Evolutionary conservation across 371 early-diverging fungal species (phyloP).

Genomic region (Cladochytrium tenue): DNA sequence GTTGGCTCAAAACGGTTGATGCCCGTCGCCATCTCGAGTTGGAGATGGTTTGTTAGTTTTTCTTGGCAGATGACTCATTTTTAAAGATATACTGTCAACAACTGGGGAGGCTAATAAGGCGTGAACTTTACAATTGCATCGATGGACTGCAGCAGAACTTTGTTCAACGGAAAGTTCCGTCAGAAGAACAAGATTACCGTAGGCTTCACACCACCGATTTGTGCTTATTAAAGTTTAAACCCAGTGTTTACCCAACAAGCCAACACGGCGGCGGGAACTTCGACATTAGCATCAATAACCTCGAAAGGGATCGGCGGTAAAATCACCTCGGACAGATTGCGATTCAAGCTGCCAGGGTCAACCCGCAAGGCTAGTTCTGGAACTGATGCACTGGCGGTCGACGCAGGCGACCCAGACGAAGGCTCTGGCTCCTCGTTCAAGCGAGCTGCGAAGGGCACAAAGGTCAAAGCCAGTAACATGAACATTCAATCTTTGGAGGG

Average conservation of each 20-base stretch:
- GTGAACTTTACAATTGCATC: constrained; percentile 65
- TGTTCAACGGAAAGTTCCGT: constrained; percentile 23
- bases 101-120: constrained; percentile 58
- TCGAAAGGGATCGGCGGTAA: too few species aligned
- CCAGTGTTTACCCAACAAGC: constrained; percentile 30
- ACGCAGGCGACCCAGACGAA: too few species aligned
- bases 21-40: constrained; percentile 82
- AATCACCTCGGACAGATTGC: too few species aligned
- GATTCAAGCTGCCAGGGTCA: too few species aligned
- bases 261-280: too few species aligned
- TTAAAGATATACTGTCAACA: constrained; percentile 60
- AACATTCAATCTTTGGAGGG: constrained; percentile 34
- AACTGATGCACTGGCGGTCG: too few species aligned
- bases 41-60: constrained; percentile 61
- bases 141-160: constrained; percentile 43
- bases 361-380: too few species aligned
- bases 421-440: too few species aligned
- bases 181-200: constrained; percentile 39
- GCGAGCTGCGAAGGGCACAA: too few species aligned
- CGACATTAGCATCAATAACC: too few species aligned
- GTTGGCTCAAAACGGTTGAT: constrained; percentile 93
- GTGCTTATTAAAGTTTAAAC: background rate
- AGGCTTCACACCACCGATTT: constrained; percentile 1
- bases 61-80: constrained; percentile 3
- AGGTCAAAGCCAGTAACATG: too few species aligned